Base-by-base conservation (phyloP, 345 rosid genomes). In the Lepidium africanum region DNA sequence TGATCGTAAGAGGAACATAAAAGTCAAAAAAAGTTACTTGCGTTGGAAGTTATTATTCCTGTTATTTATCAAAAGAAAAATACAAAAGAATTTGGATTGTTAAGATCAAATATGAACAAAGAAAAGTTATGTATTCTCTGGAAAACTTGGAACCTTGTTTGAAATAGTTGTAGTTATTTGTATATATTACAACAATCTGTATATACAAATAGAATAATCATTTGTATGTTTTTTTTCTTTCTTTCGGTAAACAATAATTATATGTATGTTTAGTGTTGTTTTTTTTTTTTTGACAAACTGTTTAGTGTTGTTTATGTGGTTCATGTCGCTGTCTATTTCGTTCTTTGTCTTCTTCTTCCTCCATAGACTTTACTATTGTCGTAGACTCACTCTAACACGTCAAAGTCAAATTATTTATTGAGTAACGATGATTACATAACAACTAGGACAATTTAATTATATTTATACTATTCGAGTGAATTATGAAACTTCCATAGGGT, bases 331-430 rank as follows among this genome's bases (percentile, higher is more conserved):
- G 7, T 66, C 62, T 16, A 9, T 41, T 32, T 57, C 59, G 7
- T 46, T 36, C 50, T 16, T 10, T 72, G 54, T 55, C 65, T 30
- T 43, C 49, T 49, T 49, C 39, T 65, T 59, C 52, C 33, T 50
- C 33, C 42, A 14, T 32, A 41, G 72, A 73, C 55, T 65, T 50
- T 35, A 73, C 62, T 73, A 59, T 58, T 59, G 77, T 65, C 72
- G 68, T 52, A 53, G 57, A 60, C 65, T 46, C 19, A 23, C 69
- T 35, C 55, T n/a, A 70, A 72, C 59, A 33, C 42, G 55, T 65
- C 39, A 56, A 56, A 39, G 71, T 56, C 65, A 56, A 37, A 37
- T 38, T 47, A 40, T 39, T 71, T 37, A 71, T 15, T 12, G 37
- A 61, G 47, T 21, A n/a, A 25, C 46, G 6, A 67, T 33, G 14